Percentiles rank a stretch among this genome's conserved stretches.
These are phyloP conservation scores for Peniophora sp. DNA, from an alignment of 1,284 basidiomycete species.

Conservation along the genomic window DNA sequence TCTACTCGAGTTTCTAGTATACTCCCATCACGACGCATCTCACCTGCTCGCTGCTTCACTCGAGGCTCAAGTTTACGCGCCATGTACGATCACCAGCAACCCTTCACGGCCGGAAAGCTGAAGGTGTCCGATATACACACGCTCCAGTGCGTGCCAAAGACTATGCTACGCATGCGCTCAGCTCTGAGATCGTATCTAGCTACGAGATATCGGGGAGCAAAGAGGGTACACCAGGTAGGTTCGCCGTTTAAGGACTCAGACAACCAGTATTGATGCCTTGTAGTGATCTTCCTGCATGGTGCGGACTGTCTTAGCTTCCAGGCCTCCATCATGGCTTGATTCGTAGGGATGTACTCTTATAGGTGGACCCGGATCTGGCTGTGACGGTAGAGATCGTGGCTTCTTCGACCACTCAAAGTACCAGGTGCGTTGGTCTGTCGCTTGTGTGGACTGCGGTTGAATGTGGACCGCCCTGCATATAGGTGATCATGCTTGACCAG, in stretches of 20 bases:
- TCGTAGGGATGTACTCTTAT: not conserved
- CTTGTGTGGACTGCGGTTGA: not conserved
- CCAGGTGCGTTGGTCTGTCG: slow-evolving; percentile 38
- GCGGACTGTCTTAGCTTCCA: slow-evolving; percentile 9
- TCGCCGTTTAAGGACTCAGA: no score
- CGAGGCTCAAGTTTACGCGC: slow-evolving; percentile 5
- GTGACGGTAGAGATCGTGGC: slow-evolving; percentile 54
- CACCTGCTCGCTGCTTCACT: no score
- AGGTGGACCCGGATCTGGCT: slow-evolving; percentile 75
- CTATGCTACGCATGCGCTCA: not conserved
- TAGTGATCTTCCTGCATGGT: slow-evolving; percentile 82
- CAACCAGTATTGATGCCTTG: no score
- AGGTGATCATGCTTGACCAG: slow-evolving; percentile 81
- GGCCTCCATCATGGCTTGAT: not conserved
- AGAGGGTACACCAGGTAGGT: slow-evolving; percentile 64
- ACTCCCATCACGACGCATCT: no score
- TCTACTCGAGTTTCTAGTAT: no score
- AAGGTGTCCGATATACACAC: slow-evolving; percentile 72
- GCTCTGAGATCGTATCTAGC: slow-evolving; percentile 28
- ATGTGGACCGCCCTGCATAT: not conserved
- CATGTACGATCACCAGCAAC: slow-evolving; percentile 29
- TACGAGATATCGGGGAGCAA: slow-evolving; percentile 78
- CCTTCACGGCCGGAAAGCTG: slow-evolving; percentile 59
- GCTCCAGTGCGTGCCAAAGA: slow-evolving; percentile 54
- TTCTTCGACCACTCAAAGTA: slow-evolving; percentile 84